Evolutionary conservation across 2,329 filamentous ascomycete genomes (phyloP), one percentile per base, ranked within the genome.

Genomic region (Trichoderma hamatum): DNA sequence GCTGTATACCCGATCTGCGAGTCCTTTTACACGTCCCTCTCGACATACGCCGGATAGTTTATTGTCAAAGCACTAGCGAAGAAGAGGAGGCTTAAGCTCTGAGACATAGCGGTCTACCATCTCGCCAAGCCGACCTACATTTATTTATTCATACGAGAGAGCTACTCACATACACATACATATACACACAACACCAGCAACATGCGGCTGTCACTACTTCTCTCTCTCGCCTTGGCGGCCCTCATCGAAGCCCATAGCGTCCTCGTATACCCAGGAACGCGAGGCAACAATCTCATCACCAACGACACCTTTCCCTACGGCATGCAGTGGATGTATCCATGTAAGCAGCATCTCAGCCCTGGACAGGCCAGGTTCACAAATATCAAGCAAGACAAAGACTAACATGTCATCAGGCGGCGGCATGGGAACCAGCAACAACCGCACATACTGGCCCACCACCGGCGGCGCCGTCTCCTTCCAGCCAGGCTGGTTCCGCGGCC

Each of bases 271-370:
- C 94, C 93, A 0, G 92, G 92, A 73, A 95, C 91, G 89, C 83
- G 94, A 86, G 94, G 93, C 72, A 90, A 97, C 83, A 96, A 93
- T 78, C 87, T 97, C 71, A 86, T 91, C 76, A 91, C 90, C 54
- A 96, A 93, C 78, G 88, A 88, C 2, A 89, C 86, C 0, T 96
- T 88, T 74, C 94, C 94, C 1, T 97, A 92, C 73, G 94, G 94
- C 81, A 95, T 96, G 92, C 92, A 97, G 83, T 97, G 94, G 94
- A 89, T 90, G 78, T 97, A 97, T 83, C 94, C 94, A 80, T 97
- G 94, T 97, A 84, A 82, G 92, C 34, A 39, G 13, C 34, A 39
- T 16, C 34, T 5, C n/a, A n/a, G n/a, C n/a, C n/a, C n/a, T n/a
- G n/a, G n/a, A n/a, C n/a, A n/a, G n/a, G n/a, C n/a, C n/a, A n/a